phyloP scores from a whole-genome alignment of 1,284 basidiomycete species.

The Puccinia polysora region DNA sequence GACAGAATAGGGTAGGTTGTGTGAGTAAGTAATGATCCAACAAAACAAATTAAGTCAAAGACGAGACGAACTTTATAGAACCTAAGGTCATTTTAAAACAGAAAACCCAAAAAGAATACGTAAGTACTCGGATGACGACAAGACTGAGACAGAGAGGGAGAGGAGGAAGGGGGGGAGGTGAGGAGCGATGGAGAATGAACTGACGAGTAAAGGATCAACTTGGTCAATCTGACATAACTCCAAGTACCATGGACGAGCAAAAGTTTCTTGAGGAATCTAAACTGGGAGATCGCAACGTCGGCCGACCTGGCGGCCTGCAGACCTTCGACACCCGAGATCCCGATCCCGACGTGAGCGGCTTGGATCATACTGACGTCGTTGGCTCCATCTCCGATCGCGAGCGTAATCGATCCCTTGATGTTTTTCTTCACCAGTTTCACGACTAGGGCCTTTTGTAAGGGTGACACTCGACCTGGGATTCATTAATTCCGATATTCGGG shows the following conservation, averaged over 20 bases:
- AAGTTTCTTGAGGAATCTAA: constrained; percentile 91
- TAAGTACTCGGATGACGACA: neutral
- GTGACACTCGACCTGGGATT: constrained; percentile 78
- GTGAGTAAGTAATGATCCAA: too few species aligned
- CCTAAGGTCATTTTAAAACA: neutral
- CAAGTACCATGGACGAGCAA: constrained; percentile 95
- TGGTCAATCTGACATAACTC: constrained; percentile 92
- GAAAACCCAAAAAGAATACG: constrained; percentile 1
- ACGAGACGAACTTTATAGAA: constrained; percentile 39
- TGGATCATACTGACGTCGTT: constrained; percentile 64
- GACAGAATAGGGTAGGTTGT: too few species aligned
- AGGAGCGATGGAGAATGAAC: constrained; percentile 1
- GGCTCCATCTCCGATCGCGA: constrained; percentile 75
- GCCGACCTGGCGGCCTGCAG: constrained; percentile 94
- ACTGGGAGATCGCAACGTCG: constrained; percentile 96
- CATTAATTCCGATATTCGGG: too few species aligned
- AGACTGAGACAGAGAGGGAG: constrained; percentile 9
- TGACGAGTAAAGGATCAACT: constrained; percentile 68
- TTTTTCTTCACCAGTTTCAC: constrained; percentile 99
- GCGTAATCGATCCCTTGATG: constrained; percentile 77
- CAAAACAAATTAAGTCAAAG: neutral
- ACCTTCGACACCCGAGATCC: constrained; percentile 97
- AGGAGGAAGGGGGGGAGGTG: neutral
- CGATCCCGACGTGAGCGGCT: constrained; percentile 77
- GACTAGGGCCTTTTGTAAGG: constrained; percentile 93